These are phyloP conservation scores for Bidens hawaiensis DNA, from an alignment of 140 eudicot species.

Conservation along the genomic window DNA sequence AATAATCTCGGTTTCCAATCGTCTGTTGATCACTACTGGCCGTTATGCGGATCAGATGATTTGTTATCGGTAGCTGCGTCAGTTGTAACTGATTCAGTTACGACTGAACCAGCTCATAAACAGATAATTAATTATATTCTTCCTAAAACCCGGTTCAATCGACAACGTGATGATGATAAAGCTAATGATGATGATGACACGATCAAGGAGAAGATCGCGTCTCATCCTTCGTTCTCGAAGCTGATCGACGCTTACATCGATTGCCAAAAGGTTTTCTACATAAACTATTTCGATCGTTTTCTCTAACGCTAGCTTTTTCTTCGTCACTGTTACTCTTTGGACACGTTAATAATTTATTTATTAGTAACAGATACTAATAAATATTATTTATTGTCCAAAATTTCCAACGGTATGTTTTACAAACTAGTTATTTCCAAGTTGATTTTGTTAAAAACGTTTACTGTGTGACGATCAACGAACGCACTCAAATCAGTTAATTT, in stretches of 20 bases:
- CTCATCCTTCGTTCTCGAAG: constrained; percentile 80
- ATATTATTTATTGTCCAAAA: too few relatives aligned
- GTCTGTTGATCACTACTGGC: constrained; percentile 33
- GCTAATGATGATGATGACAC: not conserved
- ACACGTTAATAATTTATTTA: too few relatives aligned
- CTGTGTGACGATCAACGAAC: too few relatives aligned
- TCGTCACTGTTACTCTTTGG: not conserved
- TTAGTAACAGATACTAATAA: too few relatives aligned
- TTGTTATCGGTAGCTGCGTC: constrained; percentile 47
- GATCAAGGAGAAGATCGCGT: too few relatives aligned
- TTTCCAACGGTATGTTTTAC: too few relatives aligned
- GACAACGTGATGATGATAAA: not conserved
- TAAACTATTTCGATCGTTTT: not conserved
- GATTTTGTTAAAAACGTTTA: too few relatives aligned
- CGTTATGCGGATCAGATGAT: constrained; percentile 48
- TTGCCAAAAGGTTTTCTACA: constrained; percentile 64
- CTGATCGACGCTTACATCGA: constrained; percentile 75
- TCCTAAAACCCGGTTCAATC: constrained; percentile 32
- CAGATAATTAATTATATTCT: constrained; percentile 18
- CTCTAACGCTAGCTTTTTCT: not conserved
- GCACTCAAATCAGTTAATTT: too few relatives aligned
- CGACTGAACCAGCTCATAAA: constrained; percentile 20
- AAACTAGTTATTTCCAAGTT: too few relatives aligned
- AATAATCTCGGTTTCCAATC: not conserved
- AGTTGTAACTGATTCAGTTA: constrained; percentile 48